Percentiles rank a stretch among this genome's conserved stretches.
These are phyloP conservation scores for Phytopythium oedochilum DNA, from an alignment of 352 stramenopile species.

Conservation along the genomic window DNA sequence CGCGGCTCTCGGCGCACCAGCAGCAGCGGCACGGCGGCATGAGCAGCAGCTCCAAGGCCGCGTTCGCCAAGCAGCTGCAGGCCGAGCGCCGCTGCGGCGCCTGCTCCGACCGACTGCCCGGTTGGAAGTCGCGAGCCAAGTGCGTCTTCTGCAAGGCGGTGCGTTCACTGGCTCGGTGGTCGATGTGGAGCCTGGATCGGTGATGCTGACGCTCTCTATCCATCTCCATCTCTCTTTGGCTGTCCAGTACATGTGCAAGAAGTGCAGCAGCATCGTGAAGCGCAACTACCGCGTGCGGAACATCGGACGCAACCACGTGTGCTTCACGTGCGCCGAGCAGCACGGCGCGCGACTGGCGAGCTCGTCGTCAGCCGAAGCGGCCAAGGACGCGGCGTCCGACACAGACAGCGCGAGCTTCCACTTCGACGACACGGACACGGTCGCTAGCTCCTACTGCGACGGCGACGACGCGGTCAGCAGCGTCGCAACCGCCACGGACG, in stretches of 20 bases:
- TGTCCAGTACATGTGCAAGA: constrained; percentile 66
- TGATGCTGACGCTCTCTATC: constrained; percentile 2
- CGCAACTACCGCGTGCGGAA: constrained; percentile 54
- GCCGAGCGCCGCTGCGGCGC: constrained; percentile 53
- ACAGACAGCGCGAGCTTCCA: neutral
- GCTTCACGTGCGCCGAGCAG: constrained; percentile 56
- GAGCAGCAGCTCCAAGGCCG: constrained; percentile 28
- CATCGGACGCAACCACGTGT: constrained; percentile 28
- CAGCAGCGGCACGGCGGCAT: constrained; percentile 1
- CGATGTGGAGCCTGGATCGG: neutral
- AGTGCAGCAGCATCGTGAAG: constrained; percentile 50
- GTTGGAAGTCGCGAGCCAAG: constrained; percentile 49
- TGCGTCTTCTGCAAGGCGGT: constrained; percentile 61
- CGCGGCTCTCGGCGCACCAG: constrained; percentile 6
- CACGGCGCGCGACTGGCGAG: constrained; percentile 22
- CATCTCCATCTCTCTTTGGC: neutral
- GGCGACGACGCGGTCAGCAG: constrained; percentile 3
- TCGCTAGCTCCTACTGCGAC: neutral
- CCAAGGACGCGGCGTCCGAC: neutral
- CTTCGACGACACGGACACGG: constrained; percentile 1
- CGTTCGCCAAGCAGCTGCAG: constrained; percentile 43
- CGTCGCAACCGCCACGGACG: neutral
- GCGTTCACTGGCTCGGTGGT: constrained; percentile 29
- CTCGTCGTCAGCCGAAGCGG: constrained; percentile 1
- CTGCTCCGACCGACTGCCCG: constrained; percentile 54